Percentiles rank a stretch among this genome's conserved stretches.
Evolutionary conservation across 768 basidiomycete species (phyloP).

Genomic region (Lepiota venenata): DNA sequence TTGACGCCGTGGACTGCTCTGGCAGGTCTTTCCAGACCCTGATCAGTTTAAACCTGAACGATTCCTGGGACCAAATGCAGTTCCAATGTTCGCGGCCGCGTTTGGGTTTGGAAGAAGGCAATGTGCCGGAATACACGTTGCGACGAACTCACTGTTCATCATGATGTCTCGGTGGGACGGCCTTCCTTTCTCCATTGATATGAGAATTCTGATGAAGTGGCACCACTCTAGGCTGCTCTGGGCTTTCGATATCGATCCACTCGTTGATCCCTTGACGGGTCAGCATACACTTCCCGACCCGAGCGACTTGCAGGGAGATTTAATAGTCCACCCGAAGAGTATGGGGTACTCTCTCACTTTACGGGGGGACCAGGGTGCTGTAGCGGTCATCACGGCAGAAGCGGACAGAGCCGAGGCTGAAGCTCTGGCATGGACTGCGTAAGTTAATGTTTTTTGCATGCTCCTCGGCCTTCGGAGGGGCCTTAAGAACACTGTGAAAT

Average conservation of each 20-base stretch:
- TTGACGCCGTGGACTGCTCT: neutral
- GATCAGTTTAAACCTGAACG: slow-evolving; percentile 21
- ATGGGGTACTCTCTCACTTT: slow-evolving; percentile 13
- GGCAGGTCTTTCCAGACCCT: slow-evolving; percentile 18
- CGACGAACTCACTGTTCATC: slow-evolving; percentile 22
- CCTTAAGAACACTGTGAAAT: no score
- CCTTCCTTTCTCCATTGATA: no score
- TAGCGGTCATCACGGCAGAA: slow-evolving; percentile 11
- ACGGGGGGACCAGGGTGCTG: neutral
- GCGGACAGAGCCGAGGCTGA: slow-evolving; percentile 10
- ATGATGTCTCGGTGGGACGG: slow-evolving; percentile 16
- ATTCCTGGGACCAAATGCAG: slow-evolving; percentile 15
- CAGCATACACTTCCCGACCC: slow-evolving; percentile 13
- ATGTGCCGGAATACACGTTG: slow-evolving; percentile 25
- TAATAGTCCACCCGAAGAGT: slow-evolving; percentile 16
- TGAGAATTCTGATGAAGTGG: neutral
- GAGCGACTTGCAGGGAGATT: slow-evolving; percentile 16
- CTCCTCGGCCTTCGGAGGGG: no score
- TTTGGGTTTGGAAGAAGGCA: slow-evolving; percentile 26
- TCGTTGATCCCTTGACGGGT: slow-evolving; percentile 9
- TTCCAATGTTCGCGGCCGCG: slow-evolving; percentile 24
- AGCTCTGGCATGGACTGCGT: neutral
- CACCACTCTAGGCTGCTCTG: slow-evolving; percentile 17
- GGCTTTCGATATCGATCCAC: slow-evolving; percentile 18
- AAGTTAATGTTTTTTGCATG: no score